Conservation (phyloP, 1,284 basidiomycete genomes). For the Psilocybe mexicana region DNA sequence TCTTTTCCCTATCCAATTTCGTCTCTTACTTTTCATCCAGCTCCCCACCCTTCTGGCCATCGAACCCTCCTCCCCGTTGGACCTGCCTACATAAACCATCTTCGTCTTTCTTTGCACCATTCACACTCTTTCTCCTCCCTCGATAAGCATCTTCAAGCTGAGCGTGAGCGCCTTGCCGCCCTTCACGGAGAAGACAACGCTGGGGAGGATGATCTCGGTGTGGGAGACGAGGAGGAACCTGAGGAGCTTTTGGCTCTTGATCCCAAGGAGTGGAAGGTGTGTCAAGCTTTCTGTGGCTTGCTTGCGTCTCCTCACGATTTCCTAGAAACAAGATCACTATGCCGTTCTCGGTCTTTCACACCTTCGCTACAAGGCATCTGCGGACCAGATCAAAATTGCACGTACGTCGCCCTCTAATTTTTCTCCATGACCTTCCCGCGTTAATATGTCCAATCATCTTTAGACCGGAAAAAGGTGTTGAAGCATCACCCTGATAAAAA, state of each 20-base stretch:
- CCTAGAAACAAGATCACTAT: conserved; percentile 96
- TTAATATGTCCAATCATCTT: conserved; percentile 2
- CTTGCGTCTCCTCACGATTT: background rate
- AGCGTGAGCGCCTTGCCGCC: conserved; percentile 47
- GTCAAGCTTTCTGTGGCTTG: conserved; percentile 12
- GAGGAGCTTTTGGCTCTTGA: conserved; percentile 75
- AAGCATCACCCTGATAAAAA: conserved; percentile 99
- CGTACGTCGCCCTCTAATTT: conserved; percentile 56
- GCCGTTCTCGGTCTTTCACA: conserved; percentile 93
- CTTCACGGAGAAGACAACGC: conserved; percentile 57
- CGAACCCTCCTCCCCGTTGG: conserved; percentile 75
- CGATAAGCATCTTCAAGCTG: conserved; percentile 57
- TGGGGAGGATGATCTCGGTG: conserved; percentile 85
- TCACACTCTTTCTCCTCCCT: conserved; percentile 81
- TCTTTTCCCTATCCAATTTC: background rate
- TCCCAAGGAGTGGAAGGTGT: conserved; percentile 98
- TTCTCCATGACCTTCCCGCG: conserved; percentile 9
- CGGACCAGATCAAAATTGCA: conserved; percentile 95
- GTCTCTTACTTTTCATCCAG: conserved; percentile 9
- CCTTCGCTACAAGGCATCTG: conserved; percentile 85
- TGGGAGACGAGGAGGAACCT: conserved; percentile 90
- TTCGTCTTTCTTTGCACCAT: conserved; percentile 74
- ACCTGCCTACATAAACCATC: conserved; percentile 80
- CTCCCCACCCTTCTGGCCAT: conserved; percentile 36
- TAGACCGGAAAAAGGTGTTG: conserved; percentile 97